These are phyloP conservation scores for Boletus hoseneyae DNA, from an alignment of 1,284 basidiomycete genomes.

Conservation along the genomic window DNA sequence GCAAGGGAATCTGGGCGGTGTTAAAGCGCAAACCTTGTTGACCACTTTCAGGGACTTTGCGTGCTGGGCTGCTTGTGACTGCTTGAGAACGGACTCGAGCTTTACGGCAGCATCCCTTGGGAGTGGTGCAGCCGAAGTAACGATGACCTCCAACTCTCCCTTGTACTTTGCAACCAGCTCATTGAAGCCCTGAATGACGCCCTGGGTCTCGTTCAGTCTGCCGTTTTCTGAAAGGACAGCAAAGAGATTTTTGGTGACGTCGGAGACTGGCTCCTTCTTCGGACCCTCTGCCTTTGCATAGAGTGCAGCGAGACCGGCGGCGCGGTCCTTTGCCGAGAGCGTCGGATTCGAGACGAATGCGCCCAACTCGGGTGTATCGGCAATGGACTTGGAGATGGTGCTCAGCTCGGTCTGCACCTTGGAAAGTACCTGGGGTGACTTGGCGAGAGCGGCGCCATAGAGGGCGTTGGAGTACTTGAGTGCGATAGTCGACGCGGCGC, in stretches of 20 bases:
- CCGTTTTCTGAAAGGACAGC: slow-evolving; percentile 92
- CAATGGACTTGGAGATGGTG: slow-evolving; percentile 64
- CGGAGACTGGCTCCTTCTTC: slow-evolving; percentile 74
- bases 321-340: slow-evolving; percentile 76
- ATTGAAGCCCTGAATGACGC: slow-evolving; percentile 91
- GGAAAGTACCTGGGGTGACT: slow-evolving; percentile 75
- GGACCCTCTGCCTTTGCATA: slow-evolving; percentile 58
- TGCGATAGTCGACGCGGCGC: slow-evolving; percentile 71
- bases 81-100: slow-evolving; percentile 83
- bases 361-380: slow-evolving; percentile 59
- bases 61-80: slow-evolving; percentile 76
- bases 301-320: slow-evolving; percentile 65
- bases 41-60: slow-evolving; percentile 84
- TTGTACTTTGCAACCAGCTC: slow-evolving; percentile 87
- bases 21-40: slow-evolving; percentile 66
- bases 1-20: neutral
- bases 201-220: slow-evolving; percentile 78
- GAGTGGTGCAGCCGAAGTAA: slow-evolving; percentile 85
- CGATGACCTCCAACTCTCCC: slow-evolving; percentile 90
- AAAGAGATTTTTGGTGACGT: slow-evolving; percentile 93
- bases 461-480: slow-evolving; percentile 95
- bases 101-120: slow-evolving; percentile 68
- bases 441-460: slow-evolving; percentile 87
- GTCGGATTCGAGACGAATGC: slow-evolving; percentile 87
- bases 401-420: slow-evolving; percentile 84